Percentiles rank a stretch among this genome's conserved stretches.
phyloP scores from a whole-genome alignment of 1,284 basidiomycete genomes.

The Cryptococcus jaspeensis region DNA sequence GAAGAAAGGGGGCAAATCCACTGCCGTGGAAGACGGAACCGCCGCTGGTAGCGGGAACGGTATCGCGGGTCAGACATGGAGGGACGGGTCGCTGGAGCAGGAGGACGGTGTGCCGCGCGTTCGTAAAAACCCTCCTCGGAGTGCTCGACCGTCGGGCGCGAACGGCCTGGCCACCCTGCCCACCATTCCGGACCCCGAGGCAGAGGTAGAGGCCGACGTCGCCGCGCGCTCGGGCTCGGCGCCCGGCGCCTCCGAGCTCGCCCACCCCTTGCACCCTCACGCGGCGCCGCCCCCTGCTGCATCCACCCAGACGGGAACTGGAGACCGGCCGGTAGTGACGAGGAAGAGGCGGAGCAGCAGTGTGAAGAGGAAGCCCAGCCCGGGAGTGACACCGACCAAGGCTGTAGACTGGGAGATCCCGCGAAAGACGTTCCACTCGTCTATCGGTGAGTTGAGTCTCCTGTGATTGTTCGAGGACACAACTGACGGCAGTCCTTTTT shows the following conservation, averaged over 20 bases:
- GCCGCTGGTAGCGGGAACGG: too few species aligned
- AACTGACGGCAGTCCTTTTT: neutral
- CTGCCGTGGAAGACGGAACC: too few species aligned
- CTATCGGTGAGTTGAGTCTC: conserved; percentile 65
- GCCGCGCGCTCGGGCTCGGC: conserved; percentile 8
- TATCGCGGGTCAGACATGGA: too few species aligned
- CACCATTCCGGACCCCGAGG: conserved; percentile 34
- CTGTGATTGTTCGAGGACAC: neutral
- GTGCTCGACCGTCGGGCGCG: conserved; percentile 5
- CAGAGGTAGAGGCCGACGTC: conserved; percentile 15
- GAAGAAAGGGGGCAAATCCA: neutral
- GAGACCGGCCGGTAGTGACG: conserved; percentile 21
- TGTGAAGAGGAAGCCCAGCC: conserved; percentile 42
- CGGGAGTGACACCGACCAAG: conserved; percentile 45
- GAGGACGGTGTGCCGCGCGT: conserved; percentile 3
- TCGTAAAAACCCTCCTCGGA: conserved; percentile 12
- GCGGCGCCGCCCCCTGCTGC: conserved; percentile 32
- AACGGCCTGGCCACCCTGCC: conserved; percentile 34
- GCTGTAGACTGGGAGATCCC: conserved; percentile 72
- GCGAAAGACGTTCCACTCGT: conserved; percentile 83
- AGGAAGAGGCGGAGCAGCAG: conserved; percentile 36
- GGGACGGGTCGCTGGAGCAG: too few species aligned
- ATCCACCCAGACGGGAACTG: conserved; percentile 34
- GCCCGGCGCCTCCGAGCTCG: neutral
- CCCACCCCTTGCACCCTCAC: neutral